Evolutionary conservation across 345 rosid species (phyloP).

Genomic region (Murraya paniculata): DNA sequence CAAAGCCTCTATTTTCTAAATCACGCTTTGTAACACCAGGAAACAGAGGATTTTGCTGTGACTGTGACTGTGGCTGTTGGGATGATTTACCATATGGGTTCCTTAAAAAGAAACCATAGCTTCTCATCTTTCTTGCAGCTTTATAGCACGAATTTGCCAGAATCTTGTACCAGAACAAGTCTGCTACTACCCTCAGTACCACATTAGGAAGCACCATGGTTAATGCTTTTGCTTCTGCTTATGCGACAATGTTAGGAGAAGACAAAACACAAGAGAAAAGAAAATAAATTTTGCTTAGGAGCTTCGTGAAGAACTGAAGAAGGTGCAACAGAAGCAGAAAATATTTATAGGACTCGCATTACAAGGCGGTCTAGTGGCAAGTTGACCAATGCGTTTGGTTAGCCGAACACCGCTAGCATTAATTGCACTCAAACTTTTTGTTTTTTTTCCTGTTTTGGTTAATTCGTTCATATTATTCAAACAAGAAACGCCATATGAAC

Average conservation of each 20-base stretch:
- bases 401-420: slow-evolving; percentile 42
- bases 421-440: slow-evolving; percentile 18
- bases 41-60: slow-evolving; percentile 32
- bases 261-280: neutral
- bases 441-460: neutral
- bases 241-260: neutral
- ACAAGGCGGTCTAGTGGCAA: neutral
- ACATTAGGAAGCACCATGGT: slow-evolving; percentile 55
- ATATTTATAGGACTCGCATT: slow-evolving; percentile 34
- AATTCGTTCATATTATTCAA: neutral
- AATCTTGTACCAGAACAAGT: slow-evolving; percentile 60
- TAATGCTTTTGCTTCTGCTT: neutral
- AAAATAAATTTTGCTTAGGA: neutral
- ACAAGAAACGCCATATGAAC: slow-evolving; percentile 5
- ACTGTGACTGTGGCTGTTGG: neutral
- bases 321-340: slow-evolving; percentile 17
- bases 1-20: slow-evolving; percentile 26
- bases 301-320: slow-evolving; percentile 20
- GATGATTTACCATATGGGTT: slow-evolving; percentile 33
- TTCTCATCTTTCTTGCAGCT: slow-evolving; percentile 62
- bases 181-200: slow-evolving; percentile 53
- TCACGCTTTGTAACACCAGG: slow-evolving; percentile 42
- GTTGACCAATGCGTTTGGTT: slow-evolving; percentile 30
- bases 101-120: slow-evolving; percentile 46
- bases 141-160: slow-evolving; percentile 57